Percentiles rank a stretch among this genome's conserved stretches.
Evolutionary conservation across 2,329 filamentous ascomycete genomes (phyloP).

Genomic region (Zopfia rhizophila): DNA sequence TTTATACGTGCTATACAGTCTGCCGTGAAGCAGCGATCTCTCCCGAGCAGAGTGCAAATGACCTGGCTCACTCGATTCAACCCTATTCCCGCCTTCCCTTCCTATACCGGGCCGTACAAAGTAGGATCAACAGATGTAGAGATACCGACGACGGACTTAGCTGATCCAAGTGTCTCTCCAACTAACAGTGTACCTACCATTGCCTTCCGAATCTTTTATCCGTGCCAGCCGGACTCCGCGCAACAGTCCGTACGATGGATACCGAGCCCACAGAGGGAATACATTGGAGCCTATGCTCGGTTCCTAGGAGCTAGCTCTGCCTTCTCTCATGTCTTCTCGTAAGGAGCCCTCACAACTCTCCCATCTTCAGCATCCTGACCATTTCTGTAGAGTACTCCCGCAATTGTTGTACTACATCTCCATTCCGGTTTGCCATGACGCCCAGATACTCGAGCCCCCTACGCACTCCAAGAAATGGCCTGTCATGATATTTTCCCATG

Average conservation of each 20-base stretch:
- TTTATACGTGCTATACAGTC: conserved; percentile 34
- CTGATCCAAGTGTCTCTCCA: conserved; percentile 64
- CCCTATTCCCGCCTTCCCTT: conserved; percentile 76
- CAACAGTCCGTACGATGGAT: conserved; percentile 78
- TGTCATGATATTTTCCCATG: conserved; percentile 86
- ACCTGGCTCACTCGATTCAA: conserved; percentile 62
- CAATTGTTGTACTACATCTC: conserved; percentile 77
- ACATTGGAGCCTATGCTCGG: conserved; percentile 78
- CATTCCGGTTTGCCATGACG: conserved; percentile 78
- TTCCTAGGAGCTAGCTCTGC: conserved; percentile 75
- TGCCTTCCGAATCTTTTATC: conserved; percentile 85
- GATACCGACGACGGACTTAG: conserved; percentile 70
- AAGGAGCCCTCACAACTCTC: conserved; percentile 17
- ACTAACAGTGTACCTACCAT: conserved; percentile 70
- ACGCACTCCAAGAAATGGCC: conserved; percentile 72
- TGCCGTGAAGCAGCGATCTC: conserved; percentile 23
- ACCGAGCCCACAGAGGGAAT: conserved; percentile 77
- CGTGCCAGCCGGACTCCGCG: conserved; percentile 62
- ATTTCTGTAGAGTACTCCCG: conserved; percentile 67
- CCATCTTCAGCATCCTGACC: neutral
- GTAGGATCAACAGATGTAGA: conserved; percentile 86
- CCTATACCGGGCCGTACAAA: conserved; percentile 79
- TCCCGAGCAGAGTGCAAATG: conserved; percentile 40
- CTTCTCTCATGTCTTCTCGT: conserved; percentile 54
- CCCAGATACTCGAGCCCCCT: conserved; percentile 65